Evolutionary conservation across 2,329 filamentous ascomycete species (phyloP).

Genomic region (Westerdykella sp.): DNA sequence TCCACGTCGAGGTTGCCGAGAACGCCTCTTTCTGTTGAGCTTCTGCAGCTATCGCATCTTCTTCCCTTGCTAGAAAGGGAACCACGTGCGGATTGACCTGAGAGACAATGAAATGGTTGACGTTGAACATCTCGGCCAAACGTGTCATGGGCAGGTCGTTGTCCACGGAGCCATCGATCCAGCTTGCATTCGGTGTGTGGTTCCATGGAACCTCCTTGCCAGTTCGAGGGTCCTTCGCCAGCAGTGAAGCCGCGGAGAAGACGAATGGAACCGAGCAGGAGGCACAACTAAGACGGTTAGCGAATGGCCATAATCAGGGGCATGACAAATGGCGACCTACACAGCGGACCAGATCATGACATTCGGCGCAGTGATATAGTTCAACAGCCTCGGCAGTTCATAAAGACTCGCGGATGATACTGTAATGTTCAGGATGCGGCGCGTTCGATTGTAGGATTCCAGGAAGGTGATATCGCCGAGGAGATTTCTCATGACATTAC

Average conservation of each 20-base stretch:
- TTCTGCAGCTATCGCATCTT: conserved; percentile 44
- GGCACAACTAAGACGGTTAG: conserved; percentile 53
- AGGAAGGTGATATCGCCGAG: conserved; percentile 90
- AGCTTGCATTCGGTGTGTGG: conserved; percentile 67
- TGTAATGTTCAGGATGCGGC: conserved; percentile 86
- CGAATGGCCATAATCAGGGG: not conserved
- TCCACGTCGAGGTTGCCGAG: conserved; percentile 50
- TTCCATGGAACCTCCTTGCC: conserved; percentile 78
- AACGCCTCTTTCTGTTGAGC: conserved; percentile 30
- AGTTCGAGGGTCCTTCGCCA: conserved; percentile 79
- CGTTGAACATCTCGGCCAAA: conserved; percentile 91
- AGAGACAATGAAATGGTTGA: conserved; percentile 96
- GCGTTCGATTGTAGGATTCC: conserved; percentile 91
- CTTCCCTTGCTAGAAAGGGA: conserved; percentile 73
- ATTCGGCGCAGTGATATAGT: conserved; percentile 89
- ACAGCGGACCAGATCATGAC: conserved; percentile 96
- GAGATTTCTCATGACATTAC: conserved; percentile 70
- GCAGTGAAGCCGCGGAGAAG: conserved; percentile 70
- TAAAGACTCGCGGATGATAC: conserved; percentile 84
- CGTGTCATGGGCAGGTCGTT: conserved; percentile 89
- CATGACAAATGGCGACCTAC: conserved; percentile 36
- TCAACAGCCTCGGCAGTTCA: conserved; percentile 78
- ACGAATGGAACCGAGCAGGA: conserved; percentile 89
- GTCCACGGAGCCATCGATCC: conserved; percentile 93
- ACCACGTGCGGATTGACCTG: conserved; percentile 94